phyloP scores from a whole-genome alignment of 2,329 filamentous ascomycete genomes.

The Diaporthe citrichinensis region DNA sequence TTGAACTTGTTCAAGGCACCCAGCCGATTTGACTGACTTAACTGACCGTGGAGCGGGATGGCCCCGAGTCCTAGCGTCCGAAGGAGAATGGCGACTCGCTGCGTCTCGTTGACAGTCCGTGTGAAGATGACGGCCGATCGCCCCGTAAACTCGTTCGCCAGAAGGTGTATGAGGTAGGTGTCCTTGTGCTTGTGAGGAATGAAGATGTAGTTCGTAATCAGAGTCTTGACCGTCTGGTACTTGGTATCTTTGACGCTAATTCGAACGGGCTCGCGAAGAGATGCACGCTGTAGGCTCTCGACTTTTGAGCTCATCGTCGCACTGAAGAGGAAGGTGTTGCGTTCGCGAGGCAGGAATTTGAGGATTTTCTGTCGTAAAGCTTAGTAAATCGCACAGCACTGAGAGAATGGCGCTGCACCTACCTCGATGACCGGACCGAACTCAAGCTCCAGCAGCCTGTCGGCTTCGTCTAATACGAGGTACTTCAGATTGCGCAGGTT shows the following conservation, averaged over 20 bases:
- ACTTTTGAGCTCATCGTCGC: conserved; percentile 96
- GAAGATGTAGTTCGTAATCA: conserved; percentile 89
- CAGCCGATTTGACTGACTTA: conserved; percentile 88
- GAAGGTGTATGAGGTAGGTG: conserved; percentile 85
- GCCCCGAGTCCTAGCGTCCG: conserved; percentile 89
- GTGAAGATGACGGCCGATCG: conserved; percentile 92
- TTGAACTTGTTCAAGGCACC: conserved; percentile 94
- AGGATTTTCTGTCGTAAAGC: conserved; percentile 78
- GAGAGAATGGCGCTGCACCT: conserved; percentile 62
- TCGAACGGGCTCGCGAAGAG: conserved; percentile 84
- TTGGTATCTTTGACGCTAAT: conserved; percentile 86
- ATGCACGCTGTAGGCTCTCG: conserved; percentile 91
- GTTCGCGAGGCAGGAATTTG: conserved; percentile 84
- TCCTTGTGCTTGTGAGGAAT: conserved; percentile 91
- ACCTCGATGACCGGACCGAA: conserved; percentile 95
- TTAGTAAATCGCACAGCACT: background rate
- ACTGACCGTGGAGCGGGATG: conserved; percentile 92
- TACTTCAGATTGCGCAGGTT: conserved; percentile 86
- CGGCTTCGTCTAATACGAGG: conserved; percentile 95
- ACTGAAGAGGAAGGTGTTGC: conserved; percentile 90
- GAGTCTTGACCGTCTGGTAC: conserved; percentile 91
- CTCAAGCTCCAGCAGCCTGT: conserved; percentile 86
- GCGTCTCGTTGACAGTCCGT: conserved; percentile 90
- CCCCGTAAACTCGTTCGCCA: conserved; percentile 85
- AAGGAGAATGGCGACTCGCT: conserved; percentile 86